Percentiles rank a stretch among this genome's conserved stretches.
Conservation (phyloP, 2,329 filamentous ascomycete genomes). For the Magnaporthiopsis rhizophila region DNA sequence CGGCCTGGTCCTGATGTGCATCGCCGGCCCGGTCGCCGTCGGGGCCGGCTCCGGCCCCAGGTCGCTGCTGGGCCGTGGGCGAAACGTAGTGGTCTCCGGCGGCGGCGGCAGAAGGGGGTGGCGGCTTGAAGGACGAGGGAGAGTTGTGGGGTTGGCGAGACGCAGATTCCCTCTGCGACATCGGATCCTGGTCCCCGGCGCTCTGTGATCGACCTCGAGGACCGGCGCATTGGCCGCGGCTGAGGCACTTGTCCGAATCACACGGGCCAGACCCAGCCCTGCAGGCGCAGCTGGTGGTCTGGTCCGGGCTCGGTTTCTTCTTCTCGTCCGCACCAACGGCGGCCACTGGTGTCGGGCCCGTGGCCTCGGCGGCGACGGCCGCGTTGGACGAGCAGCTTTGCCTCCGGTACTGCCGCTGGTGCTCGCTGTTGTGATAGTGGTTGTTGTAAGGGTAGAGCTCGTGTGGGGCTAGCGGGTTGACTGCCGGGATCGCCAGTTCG, state of each 20-base stretch:
- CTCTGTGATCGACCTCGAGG: slow-evolving; percentile 39
- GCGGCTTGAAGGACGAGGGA: slow-evolving; percentile 18
- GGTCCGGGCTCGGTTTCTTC: slow-evolving; percentile 9
- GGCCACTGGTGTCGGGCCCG: slow-evolving; percentile 5
- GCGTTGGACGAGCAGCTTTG: slow-evolving; percentile 12
- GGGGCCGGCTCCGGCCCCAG: neutral
- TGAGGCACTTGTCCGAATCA: slow-evolving; percentile 17
- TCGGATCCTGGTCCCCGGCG: slow-evolving; percentile 52
- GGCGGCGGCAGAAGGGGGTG: neutral
- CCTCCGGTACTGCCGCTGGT: slow-evolving; percentile 11
- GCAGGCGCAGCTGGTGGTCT: slow-evolving; percentile 13
- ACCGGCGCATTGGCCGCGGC: slow-evolving; percentile 48
- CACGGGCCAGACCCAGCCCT: slow-evolving; percentile 9
- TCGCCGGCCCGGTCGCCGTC: neutral
- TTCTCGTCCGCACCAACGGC: slow-evolving; percentile 12
- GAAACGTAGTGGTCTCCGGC: slow-evolving; percentile 1
- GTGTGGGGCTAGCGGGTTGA: slow-evolving; percentile 9
- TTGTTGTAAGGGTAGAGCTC: slow-evolving; percentile 7
- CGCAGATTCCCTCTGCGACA: slow-evolving; percentile 54
- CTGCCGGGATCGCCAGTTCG: neutral
- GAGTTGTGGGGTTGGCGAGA: slow-evolving; percentile 45
- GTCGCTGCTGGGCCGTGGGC: neutral
- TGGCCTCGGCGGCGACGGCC: slow-evolving; percentile 10
- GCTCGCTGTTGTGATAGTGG: neutral
- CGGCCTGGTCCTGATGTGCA: neutral